These are phyloP conservation scores for Berberis vulgaris DNA, from an alignment of 164 flowering plant species.

Conservation along the genomic window DNA sequence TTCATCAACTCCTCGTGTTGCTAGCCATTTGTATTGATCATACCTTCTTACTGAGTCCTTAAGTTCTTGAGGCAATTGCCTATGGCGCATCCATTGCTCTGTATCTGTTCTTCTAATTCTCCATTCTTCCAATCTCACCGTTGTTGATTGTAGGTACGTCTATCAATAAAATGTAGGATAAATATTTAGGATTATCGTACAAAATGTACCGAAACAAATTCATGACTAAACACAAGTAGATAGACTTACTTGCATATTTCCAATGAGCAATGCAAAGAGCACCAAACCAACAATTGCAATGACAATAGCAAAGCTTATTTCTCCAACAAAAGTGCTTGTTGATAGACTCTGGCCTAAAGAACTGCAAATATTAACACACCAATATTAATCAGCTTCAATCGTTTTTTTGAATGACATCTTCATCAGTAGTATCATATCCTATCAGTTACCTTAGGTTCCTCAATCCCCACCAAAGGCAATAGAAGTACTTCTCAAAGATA, in stretches of 20 bases:
- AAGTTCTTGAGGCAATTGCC: neutral
- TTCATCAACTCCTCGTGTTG: neutral
- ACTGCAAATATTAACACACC: neutral
- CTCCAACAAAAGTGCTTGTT: neutral
- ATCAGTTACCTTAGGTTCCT: neutral
- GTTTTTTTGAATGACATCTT: neutral
- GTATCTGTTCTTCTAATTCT: neutral
- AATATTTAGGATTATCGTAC: no score
- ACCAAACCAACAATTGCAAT: neutral
- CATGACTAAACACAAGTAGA: no score
- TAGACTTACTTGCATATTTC: neutral
- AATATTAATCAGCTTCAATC: neutral
- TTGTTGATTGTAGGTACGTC: neutral
- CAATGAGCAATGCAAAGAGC: neutral
- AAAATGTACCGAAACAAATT: no score
- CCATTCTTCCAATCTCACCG: neutral
- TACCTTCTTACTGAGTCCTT: neutral
- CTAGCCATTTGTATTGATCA: neutral
- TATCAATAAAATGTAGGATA: neutral
- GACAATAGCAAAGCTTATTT: neutral
- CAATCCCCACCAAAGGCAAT: conserved; percentile 1
- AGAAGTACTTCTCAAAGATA: neutral
- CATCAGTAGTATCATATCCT: neutral
- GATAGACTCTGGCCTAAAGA: neutral
- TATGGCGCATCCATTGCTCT: neutral